Base-by-base conservation (phyloP, 2,329 filamentous ascomycete genomes). In the Hypocreales sp. region DNA sequence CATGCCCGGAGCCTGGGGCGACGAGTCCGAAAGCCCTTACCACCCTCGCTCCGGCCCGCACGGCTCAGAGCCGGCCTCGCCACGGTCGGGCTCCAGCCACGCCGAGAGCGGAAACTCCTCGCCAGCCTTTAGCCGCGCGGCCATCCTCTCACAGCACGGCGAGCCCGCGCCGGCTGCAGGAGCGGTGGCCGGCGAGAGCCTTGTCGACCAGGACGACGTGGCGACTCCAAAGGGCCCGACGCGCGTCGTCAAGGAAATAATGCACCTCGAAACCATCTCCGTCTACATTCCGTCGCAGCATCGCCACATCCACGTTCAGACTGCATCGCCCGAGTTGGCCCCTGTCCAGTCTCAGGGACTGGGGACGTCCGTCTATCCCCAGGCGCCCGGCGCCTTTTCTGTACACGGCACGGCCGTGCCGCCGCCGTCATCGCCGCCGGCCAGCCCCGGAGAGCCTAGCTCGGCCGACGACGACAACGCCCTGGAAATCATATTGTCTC, bases 361-460 rank as follows among this genome's bases (percentile, higher is more conserved):
- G 20, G 41, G 42, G 0, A 48, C 41, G 20, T 64, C 60, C 2
- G 34, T 55, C 8, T 56, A 56, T n/a, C 59, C 61, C 0, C 58
- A 72, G 39, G 44, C 74, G 4, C 72, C 72, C 2, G 73, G 72
- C n/a, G n/a, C n/a, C n/a, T n/a, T n/a, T n/a, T n/a, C n/a, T n/a
- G n/a, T n/a, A n/a, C n/a, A n/a, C n/a, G n/a, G n/a, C n/a, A n/a
- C n/a, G n/a, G n/a, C n/a, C n/a, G n/a, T n/a, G n/a, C n/a, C n/a
- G n/a, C n/a, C n/a, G n/a, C n/a, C n/a, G n/a, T n/a, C n/a, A n/a
- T n/a, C 8, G 17, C n/a, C 27, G n/a, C 22, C 22, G 11, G 13
- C 4, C 11, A 8, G 11, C 9, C 18, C 10, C 18, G 18, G 10
- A 7, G 18, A 7, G 5, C 14, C 23, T 11, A 7, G 4, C 7